Evolutionary conservation across 768 basidiomycete genomes (phyloP).

Genomic region (Peribolospora kevripleyi): DNA sequence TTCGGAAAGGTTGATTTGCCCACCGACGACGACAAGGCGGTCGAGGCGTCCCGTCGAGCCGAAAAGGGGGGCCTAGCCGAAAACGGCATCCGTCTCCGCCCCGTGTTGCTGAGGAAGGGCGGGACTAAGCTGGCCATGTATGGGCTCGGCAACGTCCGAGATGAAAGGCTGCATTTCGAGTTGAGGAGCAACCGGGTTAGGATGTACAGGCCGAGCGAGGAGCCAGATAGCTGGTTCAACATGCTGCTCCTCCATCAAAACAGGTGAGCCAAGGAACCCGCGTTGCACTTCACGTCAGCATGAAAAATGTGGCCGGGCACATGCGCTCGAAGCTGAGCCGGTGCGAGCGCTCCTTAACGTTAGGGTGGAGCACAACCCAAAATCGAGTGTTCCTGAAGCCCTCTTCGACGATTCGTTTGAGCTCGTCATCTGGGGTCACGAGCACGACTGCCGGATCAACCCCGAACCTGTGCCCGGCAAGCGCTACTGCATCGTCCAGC

Average conservation of each 20-base stretch:
- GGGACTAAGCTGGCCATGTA: conserved; percentile 69
- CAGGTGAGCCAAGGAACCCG: conserved; percentile 30
- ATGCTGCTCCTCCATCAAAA: conserved; percentile 85
- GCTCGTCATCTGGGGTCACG: conserved; percentile 93
- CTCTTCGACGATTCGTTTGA: conserved; percentile 92
- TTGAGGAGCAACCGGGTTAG: conserved; percentile 73
- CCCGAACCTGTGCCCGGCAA: conserved; percentile 67
- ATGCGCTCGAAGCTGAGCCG: no score
- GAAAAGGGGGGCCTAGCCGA: neutral
- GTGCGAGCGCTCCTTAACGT: neutral
- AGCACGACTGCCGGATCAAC: conserved; percentile 76
- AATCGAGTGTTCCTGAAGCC: conserved; percentile 81
- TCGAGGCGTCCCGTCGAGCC: conserved; percentile 15
- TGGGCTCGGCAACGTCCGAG: conserved; percentile 89
- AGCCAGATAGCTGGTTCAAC: conserved; percentile 88
- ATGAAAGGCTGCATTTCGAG: conserved; percentile 89
- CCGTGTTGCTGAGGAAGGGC: conserved; percentile 57
- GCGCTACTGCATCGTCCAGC: conserved; percentile 74
- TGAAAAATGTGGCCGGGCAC: neutral
- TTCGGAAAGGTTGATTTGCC: conserved; percentile 91
- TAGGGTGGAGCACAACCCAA: conserved; percentile 82
- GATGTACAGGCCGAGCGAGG: conserved; percentile 73
- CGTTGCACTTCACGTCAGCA: neutral
- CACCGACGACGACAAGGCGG: conserved; percentile 36
- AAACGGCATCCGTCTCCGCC: conserved; percentile 61